Evolutionary conservation across 352 stramenopile species (phyloP).

Genomic region (Phytopythium sindhum): DNA sequence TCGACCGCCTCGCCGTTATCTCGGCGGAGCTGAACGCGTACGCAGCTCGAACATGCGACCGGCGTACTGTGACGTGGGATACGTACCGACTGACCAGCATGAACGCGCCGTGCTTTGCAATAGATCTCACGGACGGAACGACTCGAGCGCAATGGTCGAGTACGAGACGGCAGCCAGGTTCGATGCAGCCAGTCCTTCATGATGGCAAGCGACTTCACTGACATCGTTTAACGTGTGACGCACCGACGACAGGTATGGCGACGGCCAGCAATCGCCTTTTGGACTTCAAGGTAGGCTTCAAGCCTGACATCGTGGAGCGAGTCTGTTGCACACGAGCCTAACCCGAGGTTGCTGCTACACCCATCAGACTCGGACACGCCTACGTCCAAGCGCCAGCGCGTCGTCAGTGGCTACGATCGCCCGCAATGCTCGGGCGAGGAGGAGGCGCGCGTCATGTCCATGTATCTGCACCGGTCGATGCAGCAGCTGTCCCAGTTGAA

Average conservation of each 20-base stretch:
- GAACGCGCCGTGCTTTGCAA: not conserved
- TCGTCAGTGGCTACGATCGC: not conserved
- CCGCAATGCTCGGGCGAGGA: slow-evolving; percentile 1
- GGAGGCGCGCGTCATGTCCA: slow-evolving; percentile 9
- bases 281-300: not conserved
- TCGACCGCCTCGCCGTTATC: slow-evolving; percentile 12
- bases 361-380: not conserved
- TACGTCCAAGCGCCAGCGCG: slow-evolving; percentile 1
- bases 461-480: slow-evolving; percentile 13
- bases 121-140: not conserved
- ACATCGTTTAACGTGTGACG: not conserved
- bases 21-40: slow-evolving; percentile 9
- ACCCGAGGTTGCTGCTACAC: not conserved
- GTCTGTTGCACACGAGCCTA: not conserved
- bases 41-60: not conserved
- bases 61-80: not conserved
- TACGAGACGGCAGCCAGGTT: not conserved
- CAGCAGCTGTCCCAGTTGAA: slow-evolving; percentile 13
- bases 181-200: not conserved
- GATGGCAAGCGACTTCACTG: not conserved
- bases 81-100: not conserved
- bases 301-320: not conserved
- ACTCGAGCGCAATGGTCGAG: not conserved
- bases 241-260: not conserved
- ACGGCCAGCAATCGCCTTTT: not conserved